These are phyloP conservation scores for Juglanconis oblonga DNA, from an alignment of 2,329 filamentous ascomycete genomes.

Conservation along the genomic window DNA sequence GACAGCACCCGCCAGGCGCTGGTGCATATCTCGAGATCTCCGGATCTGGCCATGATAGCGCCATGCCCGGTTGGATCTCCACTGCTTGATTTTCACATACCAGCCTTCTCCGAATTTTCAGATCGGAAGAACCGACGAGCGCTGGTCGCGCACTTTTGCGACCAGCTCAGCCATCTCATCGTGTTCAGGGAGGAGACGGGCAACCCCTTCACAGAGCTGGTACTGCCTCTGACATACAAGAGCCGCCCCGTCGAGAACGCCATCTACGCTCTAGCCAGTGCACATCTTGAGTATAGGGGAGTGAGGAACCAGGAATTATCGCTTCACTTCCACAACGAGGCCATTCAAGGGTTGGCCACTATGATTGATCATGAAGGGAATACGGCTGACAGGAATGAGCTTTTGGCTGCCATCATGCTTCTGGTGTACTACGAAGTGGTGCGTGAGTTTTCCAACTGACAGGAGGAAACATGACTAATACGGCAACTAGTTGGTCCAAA, in stretches of 20 bases:
- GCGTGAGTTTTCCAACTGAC: conserved; percentile 27
- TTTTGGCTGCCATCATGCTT: conserved; percentile 59
- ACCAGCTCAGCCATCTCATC: conserved; percentile 62
- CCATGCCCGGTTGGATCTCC: conserved; percentile 37
- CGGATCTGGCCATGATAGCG: conserved; percentile 40
- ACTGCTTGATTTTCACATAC: conserved; percentile 49
- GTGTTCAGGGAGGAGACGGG: conserved; percentile 61
- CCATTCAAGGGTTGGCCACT: conserved; percentile 54
- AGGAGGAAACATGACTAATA: conserved; percentile 14
- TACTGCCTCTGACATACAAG: conserved; percentile 55
- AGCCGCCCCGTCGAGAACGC: conserved; percentile 71
- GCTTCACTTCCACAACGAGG: conserved; percentile 57
- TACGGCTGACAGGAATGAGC: conserved; percentile 47
- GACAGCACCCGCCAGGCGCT: conserved; percentile 8
- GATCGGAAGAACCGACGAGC: conserved; percentile 50
- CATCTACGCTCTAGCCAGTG: conserved; percentile 78
- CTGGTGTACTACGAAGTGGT: conserved; percentile 64
- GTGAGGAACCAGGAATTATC: conserved; percentile 53
- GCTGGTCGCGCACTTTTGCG: conserved; percentile 62
- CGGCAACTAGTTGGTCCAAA: conserved; percentile 54
- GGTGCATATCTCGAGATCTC: conserved; percentile 27
- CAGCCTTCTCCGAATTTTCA: conserved; percentile 57
- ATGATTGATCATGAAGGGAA: conserved; percentile 52
- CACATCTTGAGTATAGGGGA: conserved; percentile 71
- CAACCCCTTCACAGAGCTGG: conserved; percentile 61